Percentiles rank a stretch among this genome's conserved stretches.
phyloP scores from a whole-genome alignment of 2,329 filamentous ascomycete genomes.

The Monosporascus ibericus region DNA sequence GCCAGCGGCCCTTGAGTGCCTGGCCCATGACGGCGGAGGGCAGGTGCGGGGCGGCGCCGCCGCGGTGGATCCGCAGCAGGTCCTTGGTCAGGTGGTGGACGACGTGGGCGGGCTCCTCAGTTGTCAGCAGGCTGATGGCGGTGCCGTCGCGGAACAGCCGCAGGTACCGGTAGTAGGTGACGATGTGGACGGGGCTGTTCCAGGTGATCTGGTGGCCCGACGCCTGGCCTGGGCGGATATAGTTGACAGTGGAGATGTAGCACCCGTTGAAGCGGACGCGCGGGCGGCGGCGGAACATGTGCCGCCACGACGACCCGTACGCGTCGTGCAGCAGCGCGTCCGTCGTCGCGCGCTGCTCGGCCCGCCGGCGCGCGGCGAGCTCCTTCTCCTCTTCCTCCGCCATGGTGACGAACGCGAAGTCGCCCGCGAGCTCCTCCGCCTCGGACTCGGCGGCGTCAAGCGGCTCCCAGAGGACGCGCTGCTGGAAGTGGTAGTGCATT shows the following conservation, averaged over 20 bases:
- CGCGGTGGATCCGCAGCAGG: conserved; percentile 47
- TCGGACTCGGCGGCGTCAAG: conserved; percentile 21
- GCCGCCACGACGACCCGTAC: conserved; percentile 51
- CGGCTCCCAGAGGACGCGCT: conserved; percentile 51
- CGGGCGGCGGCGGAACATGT: conserved; percentile 76
- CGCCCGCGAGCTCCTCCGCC: conserved; percentile 15
- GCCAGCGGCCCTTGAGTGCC: conserved; percentile 54
- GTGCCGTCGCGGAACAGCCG: conserved; percentile 91
- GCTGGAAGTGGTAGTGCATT: conserved; percentile 78
- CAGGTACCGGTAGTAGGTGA: conserved; percentile 96
- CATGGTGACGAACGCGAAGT: conserved; percentile 25
- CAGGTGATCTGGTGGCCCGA: conserved; percentile 67
- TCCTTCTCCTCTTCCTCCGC: conserved; percentile 34
- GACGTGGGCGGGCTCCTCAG: conserved; percentile 75
- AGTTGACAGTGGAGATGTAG: conserved; percentile 97
- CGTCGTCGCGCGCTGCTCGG: conserved; percentile 30
- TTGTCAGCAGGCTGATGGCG: conserved; percentile 73
- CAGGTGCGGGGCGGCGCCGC: conserved; percentile 30
- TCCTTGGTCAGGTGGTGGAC: conserved; percentile 77
- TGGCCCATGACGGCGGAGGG: conserved; percentile 58
- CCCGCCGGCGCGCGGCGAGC: conserved; percentile 26
- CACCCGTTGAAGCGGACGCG: conserved; percentile 90
- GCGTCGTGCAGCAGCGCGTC: conserved; percentile 34
- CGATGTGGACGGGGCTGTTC: conserved; percentile 81
- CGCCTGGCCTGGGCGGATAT: conserved; percentile 74